These are phyloP conservation scores for Cylindrodendrum hubeiense DNA, from an alignment of 2,329 filamentous ascomycete genomes.

Conservation along the genomic window DNA sequence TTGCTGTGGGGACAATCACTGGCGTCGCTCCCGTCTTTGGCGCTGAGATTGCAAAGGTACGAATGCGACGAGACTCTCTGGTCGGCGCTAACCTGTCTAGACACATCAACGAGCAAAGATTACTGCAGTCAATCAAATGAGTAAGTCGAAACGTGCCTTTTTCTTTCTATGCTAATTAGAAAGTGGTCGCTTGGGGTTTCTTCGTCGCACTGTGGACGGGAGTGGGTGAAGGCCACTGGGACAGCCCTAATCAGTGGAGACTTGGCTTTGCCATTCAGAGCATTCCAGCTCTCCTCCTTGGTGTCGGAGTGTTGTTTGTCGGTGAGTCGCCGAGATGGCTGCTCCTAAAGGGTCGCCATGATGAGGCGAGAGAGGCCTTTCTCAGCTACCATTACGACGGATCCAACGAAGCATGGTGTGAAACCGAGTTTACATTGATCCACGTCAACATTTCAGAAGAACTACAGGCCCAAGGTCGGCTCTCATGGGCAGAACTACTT, in stretches of 20 bases:
- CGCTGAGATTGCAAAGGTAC: constrained; percentile 55
- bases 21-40: constrained; percentile 56
- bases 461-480: constrained; percentile 35
- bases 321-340: constrained; percentile 54
- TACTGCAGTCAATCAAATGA: constrained; percentile 57
- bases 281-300: constrained; percentile 50
- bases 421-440: constrained; percentile 48
- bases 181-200: constrained; percentile 57
- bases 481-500: constrained; percentile 51
- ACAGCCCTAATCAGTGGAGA: constrained; percentile 54
- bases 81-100: constrained; percentile 14
- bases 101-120: constrained; percentile 54
- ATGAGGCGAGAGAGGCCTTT: constrained; percentile 52
- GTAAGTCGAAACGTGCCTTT: constrained; percentile 33
- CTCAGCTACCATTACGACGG: constrained; percentile 51
- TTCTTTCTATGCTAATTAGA: constrained; percentile 2
- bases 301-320: constrained; percentile 51
- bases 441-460: constrained; percentile 53
- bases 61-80: background rate
- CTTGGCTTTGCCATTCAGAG: constrained; percentile 53
- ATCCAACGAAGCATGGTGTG: constrained; percentile 52
- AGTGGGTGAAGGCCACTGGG: constrained; percentile 53
- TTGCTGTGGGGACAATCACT: constrained; percentile 55
- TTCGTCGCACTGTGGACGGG: constrained; percentile 56
- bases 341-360: constrained; percentile 50